These are phyloP conservation scores for Claviceps fusiformis DNA, from an alignment of 2,329 filamentous ascomycete genomes.

Conservation along the genomic window DNA sequence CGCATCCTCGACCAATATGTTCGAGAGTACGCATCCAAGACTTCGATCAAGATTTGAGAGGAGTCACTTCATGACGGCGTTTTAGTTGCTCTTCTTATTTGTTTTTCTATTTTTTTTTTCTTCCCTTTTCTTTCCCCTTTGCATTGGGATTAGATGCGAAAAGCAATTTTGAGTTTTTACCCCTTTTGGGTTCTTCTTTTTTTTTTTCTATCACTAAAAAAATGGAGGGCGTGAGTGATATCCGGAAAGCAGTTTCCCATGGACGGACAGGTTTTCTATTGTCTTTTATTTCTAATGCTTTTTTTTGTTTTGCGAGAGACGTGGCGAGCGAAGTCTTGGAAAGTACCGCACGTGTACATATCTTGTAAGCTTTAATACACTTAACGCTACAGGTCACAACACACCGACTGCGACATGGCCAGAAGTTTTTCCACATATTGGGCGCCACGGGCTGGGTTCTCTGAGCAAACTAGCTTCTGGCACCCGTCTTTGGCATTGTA, in stretches of 20 bases:
- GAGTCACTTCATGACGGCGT: neutral
- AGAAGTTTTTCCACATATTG: neutral
- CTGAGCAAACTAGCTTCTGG: neutral
- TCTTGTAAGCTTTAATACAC: neutral
- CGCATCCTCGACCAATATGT: conserved; percentile 47
- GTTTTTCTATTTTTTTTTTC: neutral
- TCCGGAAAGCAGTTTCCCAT: neutral
- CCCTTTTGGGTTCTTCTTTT: neutral
- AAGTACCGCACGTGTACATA: neutral
- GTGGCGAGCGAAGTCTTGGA: neutral
- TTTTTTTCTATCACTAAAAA: neutral
- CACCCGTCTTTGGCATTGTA: neutral
- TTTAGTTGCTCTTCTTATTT: too few species aligned
- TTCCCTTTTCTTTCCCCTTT: neutral
- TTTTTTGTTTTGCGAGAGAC: neutral
- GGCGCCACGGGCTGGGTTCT: neutral
- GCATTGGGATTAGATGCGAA: neutral
- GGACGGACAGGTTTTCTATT: neutral
- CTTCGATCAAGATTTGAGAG: conserved; percentile 17
- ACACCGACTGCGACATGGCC: neutral
- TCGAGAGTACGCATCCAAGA: conserved; percentile 25
- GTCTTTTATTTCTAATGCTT: neutral
- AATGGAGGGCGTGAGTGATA: neutral
- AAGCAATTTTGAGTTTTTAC: neutral
- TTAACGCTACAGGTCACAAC: neutral